Conservation (phyloP, 2,329 filamentous ascomycete species). For the Fulvia fulva region DNA sequence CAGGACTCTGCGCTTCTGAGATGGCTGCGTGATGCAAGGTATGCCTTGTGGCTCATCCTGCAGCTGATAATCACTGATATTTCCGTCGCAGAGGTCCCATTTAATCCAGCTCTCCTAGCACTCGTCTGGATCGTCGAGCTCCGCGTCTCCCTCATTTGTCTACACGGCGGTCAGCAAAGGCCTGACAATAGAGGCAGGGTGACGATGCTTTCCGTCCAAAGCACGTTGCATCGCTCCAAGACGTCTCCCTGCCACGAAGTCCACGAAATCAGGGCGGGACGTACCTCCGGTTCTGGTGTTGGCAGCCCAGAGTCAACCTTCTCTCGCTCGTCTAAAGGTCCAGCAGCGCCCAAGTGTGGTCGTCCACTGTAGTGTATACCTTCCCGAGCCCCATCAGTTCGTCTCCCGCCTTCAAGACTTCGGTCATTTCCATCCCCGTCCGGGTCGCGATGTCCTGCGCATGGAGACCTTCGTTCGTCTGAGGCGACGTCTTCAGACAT, state of each 20-base stretch:
- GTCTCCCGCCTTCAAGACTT: conserved; percentile 74
- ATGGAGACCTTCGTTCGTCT: conserved; percentile 79
- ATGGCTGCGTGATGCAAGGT: too few species aligned
- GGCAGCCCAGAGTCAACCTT: conserved; percentile 4
- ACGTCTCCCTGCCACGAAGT: too few species aligned
- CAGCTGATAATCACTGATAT: background rate
- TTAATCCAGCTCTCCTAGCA: background rate
- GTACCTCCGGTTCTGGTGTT: background rate
- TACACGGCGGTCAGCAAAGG: background rate
- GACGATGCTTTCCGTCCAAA: too few species aligned
- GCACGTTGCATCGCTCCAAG: too few species aligned
- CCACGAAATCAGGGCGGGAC: too few species aligned
- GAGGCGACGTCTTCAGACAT: conserved; percentile 61
- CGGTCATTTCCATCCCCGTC: conserved; percentile 61
- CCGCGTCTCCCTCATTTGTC: background rate
- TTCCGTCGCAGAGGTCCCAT: background rate
- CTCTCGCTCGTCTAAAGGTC: conserved; percentile 50
- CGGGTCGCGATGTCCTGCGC: conserved; percentile 69
- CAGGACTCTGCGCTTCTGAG: background rate
- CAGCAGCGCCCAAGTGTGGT: conserved; percentile 84
- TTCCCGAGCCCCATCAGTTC: conserved; percentile 70
- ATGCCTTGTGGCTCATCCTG: background rate
- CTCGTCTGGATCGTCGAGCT: background rate
- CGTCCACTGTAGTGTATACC: conserved; percentile 89
- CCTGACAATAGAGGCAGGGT: too few species aligned